Evolutionary conservation across 257 asterid genomes (phyloP), one percentile per base, ranked within the genome.

Genomic region (Solanum commersonii): DNA sequence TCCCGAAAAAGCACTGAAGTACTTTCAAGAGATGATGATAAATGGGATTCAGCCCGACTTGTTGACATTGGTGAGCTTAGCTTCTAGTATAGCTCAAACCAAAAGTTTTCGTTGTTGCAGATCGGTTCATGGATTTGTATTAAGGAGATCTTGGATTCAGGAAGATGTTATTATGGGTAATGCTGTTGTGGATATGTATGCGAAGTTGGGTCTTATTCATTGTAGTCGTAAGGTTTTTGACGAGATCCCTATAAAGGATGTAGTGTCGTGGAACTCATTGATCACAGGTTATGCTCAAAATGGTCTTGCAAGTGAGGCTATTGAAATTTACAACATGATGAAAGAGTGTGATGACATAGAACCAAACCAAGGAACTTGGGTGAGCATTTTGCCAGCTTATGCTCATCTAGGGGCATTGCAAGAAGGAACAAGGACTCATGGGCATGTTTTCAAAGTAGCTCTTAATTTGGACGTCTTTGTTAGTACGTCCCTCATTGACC

Each of bases 181-280:
- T 92, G 93, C 94, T 44, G 90, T 96, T 59, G 93, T 94, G 29
- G 98, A 96, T 90, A 96, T 96, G 99, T 96, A 96, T 91, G 95
- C 95, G 59, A 96, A 96, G 89, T 86, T 94, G 90, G 98, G 99
- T 87, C 40, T 92, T 63, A 84, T 90, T 31, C 95, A 92, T 60
- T 92, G 89, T 79, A 95, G 98, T 56, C 91, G 77, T 77, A 89
- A 91, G 91, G 93, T 92, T 71, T 96, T 96, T 86, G 92, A 93
- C 20, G 89, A 87, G 56, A 89, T 94, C 86, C 93, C 92, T 86
- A 52, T 83, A 86, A 96, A 92, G 88, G 98, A 95, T 89, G 93
- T 91, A 44, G 92, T 96, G 88, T 92, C 99, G 25, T 96, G 98
- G 98, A 96, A 93, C 93, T 91, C 99, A 59, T 90, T 96, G 93